Conservation (phyloP, 192 early-diverging fungal genomes). For the Entophlyctis luteolus region DNA sequence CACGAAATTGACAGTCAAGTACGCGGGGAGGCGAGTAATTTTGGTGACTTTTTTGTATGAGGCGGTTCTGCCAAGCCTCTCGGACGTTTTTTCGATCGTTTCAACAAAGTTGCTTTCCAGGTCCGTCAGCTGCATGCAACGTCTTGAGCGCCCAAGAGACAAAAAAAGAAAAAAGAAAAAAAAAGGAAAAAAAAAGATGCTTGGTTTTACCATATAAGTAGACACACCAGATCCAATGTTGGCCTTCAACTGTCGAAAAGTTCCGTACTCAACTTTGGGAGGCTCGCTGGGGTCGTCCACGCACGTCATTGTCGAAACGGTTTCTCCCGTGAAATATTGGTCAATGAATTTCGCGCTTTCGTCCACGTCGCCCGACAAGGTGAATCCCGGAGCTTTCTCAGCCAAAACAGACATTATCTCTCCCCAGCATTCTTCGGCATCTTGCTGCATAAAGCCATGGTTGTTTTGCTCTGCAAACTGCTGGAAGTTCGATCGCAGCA, state of each 20-base stretch:
- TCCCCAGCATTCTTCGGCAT: constrained; percentile 98
- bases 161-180: constrained; percentile 2
- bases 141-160: constrained; percentile 34
- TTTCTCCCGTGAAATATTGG: constrained; percentile 72
- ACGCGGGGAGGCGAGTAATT: constrained; percentile 80
- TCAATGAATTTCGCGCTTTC: constrained; percentile 62
- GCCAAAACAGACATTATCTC: constrained; percentile 72
- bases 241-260: constrained; percentile 71
- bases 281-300: constrained; percentile 77
- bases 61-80: constrained; percentile 72
- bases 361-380: constrained; percentile 30
- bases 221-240: constrained; percentile 61
- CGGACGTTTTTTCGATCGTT: constrained; percentile 85
- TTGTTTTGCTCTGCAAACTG: constrained; percentile 80
- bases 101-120: constrained; percentile 58
- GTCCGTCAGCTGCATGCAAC: constrained; percentile 5
- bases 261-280: constrained; percentile 55
- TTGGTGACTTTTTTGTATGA: constrained; percentile 70
- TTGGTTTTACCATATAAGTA: constrained; percentile 73
- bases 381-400: constrained; percentile 54
- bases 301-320: constrained; percentile 54
- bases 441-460: constrained; percentile 82
- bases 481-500: constrained; percentile 74
- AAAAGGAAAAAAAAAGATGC: constrained; percentile 56
- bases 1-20: constrained; percentile 86